Evolutionary conservation across 2,329 filamentous ascomycete genomes (phyloP).

Genomic region (Penicillium sp.): DNA sequence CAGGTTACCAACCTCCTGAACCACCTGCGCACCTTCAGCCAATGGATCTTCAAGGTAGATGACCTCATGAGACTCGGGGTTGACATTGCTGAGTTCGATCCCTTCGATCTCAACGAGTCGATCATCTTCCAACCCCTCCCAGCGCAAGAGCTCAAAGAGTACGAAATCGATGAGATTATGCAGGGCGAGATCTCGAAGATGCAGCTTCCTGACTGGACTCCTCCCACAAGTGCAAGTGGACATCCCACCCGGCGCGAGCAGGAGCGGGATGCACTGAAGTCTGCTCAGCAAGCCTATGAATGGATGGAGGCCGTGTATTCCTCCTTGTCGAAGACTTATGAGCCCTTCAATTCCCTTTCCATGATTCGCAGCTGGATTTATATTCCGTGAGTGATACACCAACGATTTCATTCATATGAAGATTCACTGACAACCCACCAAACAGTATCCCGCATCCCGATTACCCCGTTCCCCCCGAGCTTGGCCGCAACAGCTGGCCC

Average conservation of each 20-base stretch:
- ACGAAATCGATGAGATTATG: not conserved
- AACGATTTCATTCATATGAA: too few relatives aligned
- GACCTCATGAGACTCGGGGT: not conserved
- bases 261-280: not conserved
- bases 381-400: not conserved
- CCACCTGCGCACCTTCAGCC: not conserved
- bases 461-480: not conserved
- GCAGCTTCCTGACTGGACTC: not conserved
- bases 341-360: not conserved
- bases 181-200: not conserved
- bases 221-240: not conserved
- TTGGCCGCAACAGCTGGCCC: slow-evolving; percentile 2
- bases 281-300: not conserved
- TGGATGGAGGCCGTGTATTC: not conserved
- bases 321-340: not conserved
- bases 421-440: not conserved
- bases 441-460: not conserved
- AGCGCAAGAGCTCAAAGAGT: not conserved
- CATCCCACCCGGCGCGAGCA: not conserved
- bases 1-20: not conserved
- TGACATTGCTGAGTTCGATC: not conserved
- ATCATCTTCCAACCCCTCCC: slow-evolving; percentile 2
- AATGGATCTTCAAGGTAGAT: not conserved
- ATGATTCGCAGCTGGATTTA: not conserved
- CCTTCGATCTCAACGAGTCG: not conserved